Conservation (phyloP, 1,284 basidiomycete species). For the Grifola frondosa region DNA sequence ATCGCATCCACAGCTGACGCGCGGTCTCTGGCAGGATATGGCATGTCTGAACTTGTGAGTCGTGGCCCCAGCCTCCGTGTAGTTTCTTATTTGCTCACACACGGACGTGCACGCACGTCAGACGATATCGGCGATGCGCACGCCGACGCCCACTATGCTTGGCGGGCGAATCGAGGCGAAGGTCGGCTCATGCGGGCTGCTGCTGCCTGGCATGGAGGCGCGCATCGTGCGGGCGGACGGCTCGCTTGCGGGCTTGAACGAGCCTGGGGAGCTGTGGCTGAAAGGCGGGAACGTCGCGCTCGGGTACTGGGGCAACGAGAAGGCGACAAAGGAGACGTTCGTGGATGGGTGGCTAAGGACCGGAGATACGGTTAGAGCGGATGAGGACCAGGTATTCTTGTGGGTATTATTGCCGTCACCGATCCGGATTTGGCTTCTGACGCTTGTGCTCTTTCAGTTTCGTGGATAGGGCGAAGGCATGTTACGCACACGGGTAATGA, state of each 20-base stretch:
- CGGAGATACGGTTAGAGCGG: conserved; percentile 65
- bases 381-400: conserved; percentile 63
- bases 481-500: conserved; percentile 26
- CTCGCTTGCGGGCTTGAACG: conserved; percentile 49
- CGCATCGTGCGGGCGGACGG: conserved; percentile 63
- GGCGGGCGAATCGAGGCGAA: conserved; percentile 40
- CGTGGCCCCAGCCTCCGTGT: background rate
- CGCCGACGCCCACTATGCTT: conserved; percentile 47
- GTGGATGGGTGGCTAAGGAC: conserved; percentile 68
- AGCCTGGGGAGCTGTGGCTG: conserved; percentile 67
- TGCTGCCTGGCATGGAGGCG: conserved; percentile 63
- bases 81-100: background rate
- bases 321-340: conserved; percentile 66
- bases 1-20: too few relatives aligned
- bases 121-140: conserved; percentile 54
- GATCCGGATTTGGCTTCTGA: background rate
- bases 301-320: conserved; percentile 71
- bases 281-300: conserved; percentile 51
- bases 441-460: conserved; percentile 38
- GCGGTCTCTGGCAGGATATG: conserved; percentile 74
- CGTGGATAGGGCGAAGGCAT: conserved; percentile 61
- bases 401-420: conserved; percentile 37
- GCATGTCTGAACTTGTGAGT: conserved; percentile 73
- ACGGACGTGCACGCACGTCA: conserved; percentile 25
- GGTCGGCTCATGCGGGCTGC: conserved; percentile 52